Conservation (phyloP, 1,139 yeast genomes). For the Wickerhamomyces sp. region DNA sequence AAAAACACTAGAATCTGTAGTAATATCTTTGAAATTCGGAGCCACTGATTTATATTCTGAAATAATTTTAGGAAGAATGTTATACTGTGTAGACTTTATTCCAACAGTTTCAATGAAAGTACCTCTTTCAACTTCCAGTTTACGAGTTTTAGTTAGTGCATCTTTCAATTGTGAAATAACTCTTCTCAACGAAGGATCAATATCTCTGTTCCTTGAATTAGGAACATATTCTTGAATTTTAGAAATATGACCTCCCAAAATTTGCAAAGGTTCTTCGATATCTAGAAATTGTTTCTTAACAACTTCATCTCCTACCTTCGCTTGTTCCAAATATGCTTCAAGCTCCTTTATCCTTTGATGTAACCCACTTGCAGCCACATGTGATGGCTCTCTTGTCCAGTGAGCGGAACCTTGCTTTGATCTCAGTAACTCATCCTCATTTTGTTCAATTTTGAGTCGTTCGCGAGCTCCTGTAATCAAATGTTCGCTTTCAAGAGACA, state of each 20-base stretch:
- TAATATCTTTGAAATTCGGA: constrained; percentile 26
- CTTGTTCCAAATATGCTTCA: constrained; percentile 50
- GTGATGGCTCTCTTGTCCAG: constrained; percentile 46
- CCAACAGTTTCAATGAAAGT: constrained; percentile 40
- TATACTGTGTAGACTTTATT: constrained; percentile 41
- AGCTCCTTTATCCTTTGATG: constrained; percentile 39
- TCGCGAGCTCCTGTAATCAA: constrained; percentile 42
- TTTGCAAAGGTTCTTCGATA: constrained; percentile 38
- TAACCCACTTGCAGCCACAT: constrained; percentile 33
- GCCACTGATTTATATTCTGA: constrained; percentile 37
- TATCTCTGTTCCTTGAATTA: constrained; percentile 34
- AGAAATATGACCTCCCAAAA: constrained; percentile 41
- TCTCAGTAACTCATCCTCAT: constrained; percentile 52
- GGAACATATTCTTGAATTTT: constrained; percentile 48
- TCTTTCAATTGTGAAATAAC: constrained; percentile 42
- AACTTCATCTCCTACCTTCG: constrained; percentile 55
- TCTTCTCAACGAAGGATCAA: constrained; percentile 37
- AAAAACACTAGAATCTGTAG: constrained; percentile 26
- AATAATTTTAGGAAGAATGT: constrained; percentile 49
- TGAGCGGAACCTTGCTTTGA: constrained; percentile 41
- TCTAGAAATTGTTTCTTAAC: constrained; percentile 42
- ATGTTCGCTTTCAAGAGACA: constrained; percentile 38
- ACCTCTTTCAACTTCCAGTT: constrained; percentile 30
- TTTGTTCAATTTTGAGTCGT: constrained; percentile 44
- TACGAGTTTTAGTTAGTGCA: constrained; percentile 27